Conservation (phyloP, 768 basidiomycete species). For the Gymnopilus junonius region DNA sequence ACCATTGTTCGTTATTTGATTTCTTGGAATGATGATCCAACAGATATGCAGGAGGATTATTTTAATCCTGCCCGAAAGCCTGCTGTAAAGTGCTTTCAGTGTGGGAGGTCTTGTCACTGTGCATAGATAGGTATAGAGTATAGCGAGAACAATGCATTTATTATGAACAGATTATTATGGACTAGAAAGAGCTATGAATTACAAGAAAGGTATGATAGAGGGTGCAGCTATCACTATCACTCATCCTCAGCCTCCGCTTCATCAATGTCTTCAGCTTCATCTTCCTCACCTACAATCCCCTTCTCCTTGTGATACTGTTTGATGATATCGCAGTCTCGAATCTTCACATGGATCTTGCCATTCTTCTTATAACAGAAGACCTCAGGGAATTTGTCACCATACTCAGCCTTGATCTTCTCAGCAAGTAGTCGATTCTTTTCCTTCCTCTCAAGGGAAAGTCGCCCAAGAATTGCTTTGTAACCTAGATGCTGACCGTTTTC, state of each 20-base stretch:
- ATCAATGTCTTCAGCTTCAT: too few species aligned
- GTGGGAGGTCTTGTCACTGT: slow-evolving; percentile 18
- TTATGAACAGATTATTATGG: too few species aligned
- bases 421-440: slow-evolving; percentile 1
- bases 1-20: slow-evolving; percentile 49
- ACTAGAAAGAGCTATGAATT: too few species aligned
- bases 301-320: slow-evolving; percentile 14
- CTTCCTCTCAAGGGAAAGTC: background rate
- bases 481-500: background rate
- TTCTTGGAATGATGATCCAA: slow-evolving; percentile 39
- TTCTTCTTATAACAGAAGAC: slow-evolving; percentile 9
- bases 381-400: background rate
- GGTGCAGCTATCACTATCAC: too few species aligned
- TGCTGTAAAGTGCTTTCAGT: slow-evolving; percentile 15
- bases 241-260: too few species aligned
- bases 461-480: slow-evolving; percentile 3
- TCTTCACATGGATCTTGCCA: background rate
- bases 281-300: background rate
- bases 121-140: slow-evolving; percentile 6
- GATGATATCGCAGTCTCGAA: background rate
- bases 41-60: slow-evolving; percentile 35
- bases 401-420: background rate
- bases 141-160: background rate
- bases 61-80: slow-evolving; percentile 35
- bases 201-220: too few species aligned